phyloP scores from a whole-genome alignment of 2,329 filamentous ascomycete genomes.

The Juglanconis sp. region DNA sequence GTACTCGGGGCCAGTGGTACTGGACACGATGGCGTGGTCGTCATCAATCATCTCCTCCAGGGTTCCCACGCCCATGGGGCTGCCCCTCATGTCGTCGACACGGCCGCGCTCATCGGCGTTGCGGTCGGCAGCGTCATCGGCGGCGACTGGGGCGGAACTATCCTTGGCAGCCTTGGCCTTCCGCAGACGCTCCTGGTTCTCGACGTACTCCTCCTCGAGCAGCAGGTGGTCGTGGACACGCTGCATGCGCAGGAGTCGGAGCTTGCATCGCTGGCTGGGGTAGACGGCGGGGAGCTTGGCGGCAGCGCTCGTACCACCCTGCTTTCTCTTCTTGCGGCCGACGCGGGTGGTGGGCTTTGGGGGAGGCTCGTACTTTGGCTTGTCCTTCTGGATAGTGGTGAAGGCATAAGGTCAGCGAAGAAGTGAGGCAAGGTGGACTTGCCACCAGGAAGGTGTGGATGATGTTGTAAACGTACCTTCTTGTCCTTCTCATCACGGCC shows the following conservation, averaged over 20 bases:
- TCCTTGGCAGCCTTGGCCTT: conserved; percentile 84
- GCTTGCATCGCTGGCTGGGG: conserved; percentile 95
- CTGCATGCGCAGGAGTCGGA: conserved; percentile 96
- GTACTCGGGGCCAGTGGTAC: conserved; percentile 95
- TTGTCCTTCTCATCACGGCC: conserved; percentile 87
- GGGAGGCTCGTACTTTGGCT: conserved; percentile 99
- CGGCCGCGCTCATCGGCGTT: conserved; percentile 92
- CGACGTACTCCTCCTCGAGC: conserved; percentile 96
- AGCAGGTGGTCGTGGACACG: conserved; percentile 95
- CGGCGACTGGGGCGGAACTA: conserved; percentile 60
- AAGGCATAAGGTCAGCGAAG: conserved; percentile 18
- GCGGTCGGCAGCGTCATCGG: conserved; percentile 74
- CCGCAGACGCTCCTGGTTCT: conserved; percentile 94
- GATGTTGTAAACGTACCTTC: conserved; percentile 60
- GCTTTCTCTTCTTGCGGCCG: conserved; percentile 98
- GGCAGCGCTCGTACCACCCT: conserved; percentile 85
- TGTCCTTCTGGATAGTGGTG: conserved; percentile 73
- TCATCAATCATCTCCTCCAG: conserved; percentile 99
- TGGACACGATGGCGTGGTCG: conserved; percentile 97
- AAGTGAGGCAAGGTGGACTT: neutral
- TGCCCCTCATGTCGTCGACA: conserved; percentile 97
- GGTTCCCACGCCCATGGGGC: conserved; percentile 96
- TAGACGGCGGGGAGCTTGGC: conserved; percentile 93
- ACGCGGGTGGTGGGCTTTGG: conserved; percentile 95
- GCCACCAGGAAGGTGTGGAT: neutral